Evolutionary conservation across 345 rosid genomes (phyloP).

Genomic region (Stellera chamaejasme): DNA sequence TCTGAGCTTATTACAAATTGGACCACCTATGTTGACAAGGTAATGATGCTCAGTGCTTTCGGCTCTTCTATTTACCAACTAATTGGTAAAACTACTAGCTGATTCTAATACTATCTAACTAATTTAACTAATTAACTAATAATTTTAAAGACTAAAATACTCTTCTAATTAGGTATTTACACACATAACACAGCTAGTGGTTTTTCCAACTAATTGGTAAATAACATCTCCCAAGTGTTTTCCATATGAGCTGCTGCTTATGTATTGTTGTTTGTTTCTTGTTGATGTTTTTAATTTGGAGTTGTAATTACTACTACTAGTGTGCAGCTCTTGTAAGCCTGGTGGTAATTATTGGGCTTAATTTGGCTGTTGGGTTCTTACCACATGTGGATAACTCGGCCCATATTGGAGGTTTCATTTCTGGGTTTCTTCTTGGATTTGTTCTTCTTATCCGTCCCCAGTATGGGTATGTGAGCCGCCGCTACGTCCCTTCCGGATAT

Average conservation of each 20-base stretch:
- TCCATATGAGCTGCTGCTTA: too few relatives aligned
- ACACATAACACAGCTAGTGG: too few relatives aligned
- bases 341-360: constrained; percentile 45
- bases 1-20: constrained; percentile 87
- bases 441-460: constrained; percentile 76
- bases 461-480: constrained; percentile 57
- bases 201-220: too few relatives aligned
- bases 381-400: constrained; percentile 85
- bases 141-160: too few relatives aligned
- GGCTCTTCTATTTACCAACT: too few relatives aligned
- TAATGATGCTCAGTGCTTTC: too few relatives aligned
- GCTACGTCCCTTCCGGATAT: constrained; percentile 51
- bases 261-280: constrained; percentile 1
- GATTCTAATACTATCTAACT: too few relatives aligned
- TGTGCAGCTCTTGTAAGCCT: constrained; percentile 61
- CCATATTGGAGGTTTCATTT: constrained; percentile 70
- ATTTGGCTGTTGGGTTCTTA: constrained; percentile 62
- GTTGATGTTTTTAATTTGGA: not conserved
- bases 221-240: too few relatives aligned
- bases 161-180: too few relatives aligned
- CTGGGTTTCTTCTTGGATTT: constrained; percentile 76
- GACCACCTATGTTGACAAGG: constrained; percentile 80
- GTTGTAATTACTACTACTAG: constrained; percentile 24
- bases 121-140: too few relatives aligned
- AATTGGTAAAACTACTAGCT: too few relatives aligned